Conservation (phyloP, 2,329 filamentous ascomycete species). For the Aspergillus thermomutatus region DNA sequence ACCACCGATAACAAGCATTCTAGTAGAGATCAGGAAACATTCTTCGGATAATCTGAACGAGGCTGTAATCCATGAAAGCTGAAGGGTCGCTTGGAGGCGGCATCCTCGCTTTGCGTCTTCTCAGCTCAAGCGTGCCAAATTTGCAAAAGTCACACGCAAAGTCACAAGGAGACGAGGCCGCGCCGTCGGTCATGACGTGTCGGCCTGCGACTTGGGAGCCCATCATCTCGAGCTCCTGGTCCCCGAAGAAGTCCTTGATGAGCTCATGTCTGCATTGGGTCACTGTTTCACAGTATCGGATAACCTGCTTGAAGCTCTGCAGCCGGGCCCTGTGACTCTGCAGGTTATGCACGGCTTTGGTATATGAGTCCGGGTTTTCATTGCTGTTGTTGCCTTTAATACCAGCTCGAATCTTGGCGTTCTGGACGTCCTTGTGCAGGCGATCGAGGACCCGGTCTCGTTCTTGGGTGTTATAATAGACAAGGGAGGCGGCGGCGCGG, state of each 20-base stretch:
- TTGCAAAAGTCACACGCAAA: conserved; percentile 79
- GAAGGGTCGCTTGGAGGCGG: conserved; percentile 12
- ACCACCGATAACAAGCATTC: neutral
- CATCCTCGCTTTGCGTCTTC: conserved; percentile 51
- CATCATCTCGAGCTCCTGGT: conserved; percentile 43
- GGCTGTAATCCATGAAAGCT: conserved; percentile 9
- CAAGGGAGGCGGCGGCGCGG: conserved; percentile 78
- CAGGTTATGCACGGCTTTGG: conserved; percentile 35
- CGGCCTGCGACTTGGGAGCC: conserved; percentile 20
- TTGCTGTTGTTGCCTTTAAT: conserved; percentile 39
- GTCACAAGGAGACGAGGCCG: conserved; percentile 55
- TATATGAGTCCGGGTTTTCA: conserved; percentile 1
- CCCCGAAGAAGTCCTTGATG: conserved; percentile 76
- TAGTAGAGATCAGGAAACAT: conserved; percentile 14
- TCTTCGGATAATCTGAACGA: conserved; percentile 10
- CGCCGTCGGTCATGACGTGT: conserved; percentile 1
- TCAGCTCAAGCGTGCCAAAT: conserved; percentile 56
- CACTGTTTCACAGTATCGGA: conserved; percentile 78
- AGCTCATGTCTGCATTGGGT: conserved; percentile 69
- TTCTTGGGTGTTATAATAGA: conserved; percentile 90
- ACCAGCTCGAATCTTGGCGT: conserved; percentile 29
- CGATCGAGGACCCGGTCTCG: conserved; percentile 66
- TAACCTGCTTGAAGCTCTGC: conserved; percentile 64
- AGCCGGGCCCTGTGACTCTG: conserved; percentile 46
- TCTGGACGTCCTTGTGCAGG: conserved; percentile 45